Evolutionary conservation across 2,329 filamentous ascomycete species (phyloP).

Genomic region (Colletotrichum abscissum): DNA sequence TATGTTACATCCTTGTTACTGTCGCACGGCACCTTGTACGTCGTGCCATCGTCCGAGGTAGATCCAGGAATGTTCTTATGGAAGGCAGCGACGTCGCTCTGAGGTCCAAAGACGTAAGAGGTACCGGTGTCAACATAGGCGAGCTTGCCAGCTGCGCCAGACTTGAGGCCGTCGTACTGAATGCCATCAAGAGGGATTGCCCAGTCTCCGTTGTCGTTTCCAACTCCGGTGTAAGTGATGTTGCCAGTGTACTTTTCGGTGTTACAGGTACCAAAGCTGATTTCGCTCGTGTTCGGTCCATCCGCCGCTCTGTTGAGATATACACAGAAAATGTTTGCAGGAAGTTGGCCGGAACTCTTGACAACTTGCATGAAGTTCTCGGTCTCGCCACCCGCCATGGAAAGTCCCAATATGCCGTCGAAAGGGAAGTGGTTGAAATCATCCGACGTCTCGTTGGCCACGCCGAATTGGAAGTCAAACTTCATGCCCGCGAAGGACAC

Average conservation of each 20-base stretch:
- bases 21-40: conserved; percentile 80
- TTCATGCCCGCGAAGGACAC: conserved; percentile 74
- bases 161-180: conserved; percentile 68
- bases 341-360: conserved; percentile 64
- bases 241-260: conserved; percentile 73
- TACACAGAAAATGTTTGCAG: conserved; percentile 76
- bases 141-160: conserved; percentile 64
- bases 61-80: conserved; percentile 74
- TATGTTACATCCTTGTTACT: conserved; percentile 71
- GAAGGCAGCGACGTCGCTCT: conserved; percentile 72
- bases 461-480: conserved; percentile 75
- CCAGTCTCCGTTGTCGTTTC: conserved; percentile 72
- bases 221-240: conserved; percentile 72
- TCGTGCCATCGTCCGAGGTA: conserved; percentile 65
- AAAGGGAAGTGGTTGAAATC: conserved; percentile 85
- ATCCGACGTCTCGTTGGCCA: conserved; percentile 76
- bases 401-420: conserved; percentile 87
- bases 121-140: conserved; percentile 90
- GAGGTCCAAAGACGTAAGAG: conserved; percentile 80
- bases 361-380: conserved; percentile 77
- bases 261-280: conserved; percentile 81
- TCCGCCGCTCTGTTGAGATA: conserved; percentile 76
- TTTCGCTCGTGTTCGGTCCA: conserved; percentile 76
- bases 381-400: conserved; percentile 68
- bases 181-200: conserved; percentile 76